Percentiles rank a stretch among this genome's conserved stretches.
Conservation (phyloP, 106 monocot species). For the Iris macrosiphon region DNA sequence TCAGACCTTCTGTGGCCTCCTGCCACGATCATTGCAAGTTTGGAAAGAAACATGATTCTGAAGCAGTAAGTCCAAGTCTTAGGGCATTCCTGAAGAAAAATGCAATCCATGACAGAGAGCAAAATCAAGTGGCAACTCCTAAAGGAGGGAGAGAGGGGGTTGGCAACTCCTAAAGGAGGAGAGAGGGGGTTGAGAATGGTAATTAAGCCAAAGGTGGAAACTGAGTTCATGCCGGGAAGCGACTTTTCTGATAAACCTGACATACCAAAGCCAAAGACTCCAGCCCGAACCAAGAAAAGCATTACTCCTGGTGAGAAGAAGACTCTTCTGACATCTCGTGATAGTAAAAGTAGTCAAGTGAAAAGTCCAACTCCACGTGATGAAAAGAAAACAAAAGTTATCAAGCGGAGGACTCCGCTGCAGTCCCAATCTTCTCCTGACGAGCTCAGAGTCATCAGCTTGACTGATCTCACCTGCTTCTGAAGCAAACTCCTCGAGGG, state of each 20-base stretch:
- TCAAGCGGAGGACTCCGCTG: background rate
- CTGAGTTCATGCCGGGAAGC: too few relatives aligned
- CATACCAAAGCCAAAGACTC: background rate
- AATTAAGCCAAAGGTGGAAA: constrained; percentile 10
- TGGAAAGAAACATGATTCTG: constrained; percentile 32
- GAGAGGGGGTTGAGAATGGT: constrained; percentile 8
- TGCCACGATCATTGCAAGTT: constrained; percentile 73
- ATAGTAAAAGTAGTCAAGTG: too few relatives aligned
- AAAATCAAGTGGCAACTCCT: background rate
- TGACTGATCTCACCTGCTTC: background rate
- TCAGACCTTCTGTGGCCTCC: constrained; percentile 39
- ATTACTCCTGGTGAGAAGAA: constrained; percentile 3
- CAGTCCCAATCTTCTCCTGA: background rate
- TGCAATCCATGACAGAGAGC: background rate
- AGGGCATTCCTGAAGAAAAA: constrained; percentile 3
- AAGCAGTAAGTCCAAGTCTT: constrained; percentile 7
- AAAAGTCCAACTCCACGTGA: background rate
- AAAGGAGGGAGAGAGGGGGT: too few relatives aligned
- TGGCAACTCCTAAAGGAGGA: background rate
- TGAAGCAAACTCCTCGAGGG: background rate
- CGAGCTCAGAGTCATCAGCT: constrained; percentile 2
- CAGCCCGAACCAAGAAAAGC: background rate
- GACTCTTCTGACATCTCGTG: background rate
- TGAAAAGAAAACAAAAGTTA: background rate
- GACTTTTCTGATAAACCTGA: constrained; percentile 2